Base-by-base conservation (phyloP, 257 asterid species). In the Solanum ossicruentum region DNA sequence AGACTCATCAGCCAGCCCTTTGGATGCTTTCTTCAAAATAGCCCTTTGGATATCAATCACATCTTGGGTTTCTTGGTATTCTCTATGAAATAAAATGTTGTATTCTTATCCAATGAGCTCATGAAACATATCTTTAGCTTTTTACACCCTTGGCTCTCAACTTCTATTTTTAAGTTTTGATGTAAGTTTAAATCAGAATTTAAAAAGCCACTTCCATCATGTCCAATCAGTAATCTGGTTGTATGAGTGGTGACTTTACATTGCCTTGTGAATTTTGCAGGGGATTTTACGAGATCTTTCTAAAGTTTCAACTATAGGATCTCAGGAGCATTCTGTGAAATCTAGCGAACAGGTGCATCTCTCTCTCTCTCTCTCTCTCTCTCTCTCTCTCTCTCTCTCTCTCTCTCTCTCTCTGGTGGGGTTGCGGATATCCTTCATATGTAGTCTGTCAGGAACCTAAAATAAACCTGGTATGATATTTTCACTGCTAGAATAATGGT, bases 241-340 rank as follows among this genome's bases (percentile, higher is more conserved):
- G 39, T 51, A 51, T 26, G 10, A 51, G 18, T 26, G 63, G 4
- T 77, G 47, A 23, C 51, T 13, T 77, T 26, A 39, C 63, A 15
- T 51, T 70, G 78, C 8, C 26, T 49, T 45, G 77, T 82, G 75
- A 21, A 21, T 26, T 82, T 83, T 83, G 65, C 65, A 83, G 85
- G 85, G 85, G 41, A 67, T 67, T 67, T 52, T 83, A 67, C 52
- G 80, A 83, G 85, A 83, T 20, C 81, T 52, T 39, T 28, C 81
- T 83, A 83, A 69, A 83, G 85, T 67, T 83, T 45, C 85, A 52
- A 41, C 81, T 26, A 32, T 55, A 7, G 67, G 49, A 66, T 56
- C 55, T 67, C 85, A 52, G 61, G 80, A 83, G 16, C 81, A 32
- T 26, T 39, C 51, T 28, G 51, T 28, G 10, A 66, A 83, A 58